Evolutionary conservation across 352 stramenopile genomes (phyloP).

Genomic region (Globisporangium nagaii): DNA sequence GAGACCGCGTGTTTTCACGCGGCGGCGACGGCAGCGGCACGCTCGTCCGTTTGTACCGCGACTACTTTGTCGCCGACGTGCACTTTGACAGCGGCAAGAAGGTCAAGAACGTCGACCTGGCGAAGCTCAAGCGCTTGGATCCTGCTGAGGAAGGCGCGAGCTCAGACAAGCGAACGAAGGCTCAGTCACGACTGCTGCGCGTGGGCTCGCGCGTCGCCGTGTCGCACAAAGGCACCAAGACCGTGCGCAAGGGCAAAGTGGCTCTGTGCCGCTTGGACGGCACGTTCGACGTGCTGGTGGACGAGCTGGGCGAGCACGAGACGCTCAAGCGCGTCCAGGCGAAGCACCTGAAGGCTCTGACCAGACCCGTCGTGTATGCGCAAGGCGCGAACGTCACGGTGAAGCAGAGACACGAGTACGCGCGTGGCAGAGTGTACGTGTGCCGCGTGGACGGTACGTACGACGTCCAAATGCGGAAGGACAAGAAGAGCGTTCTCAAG

Average conservation of each 20-base stretch:
- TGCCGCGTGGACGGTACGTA: constrained; percentile 49
- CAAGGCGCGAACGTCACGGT: constrained; percentile 42
- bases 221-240: constrained; percentile 44
- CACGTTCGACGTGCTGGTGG: constrained; percentile 55
- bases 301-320: constrained; percentile 41
- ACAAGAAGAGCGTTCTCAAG: constrained; percentile 22
- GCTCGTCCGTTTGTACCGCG: constrained; percentile 51
- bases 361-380: constrained; percentile 27
- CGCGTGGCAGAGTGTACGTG: constrained; percentile 31
- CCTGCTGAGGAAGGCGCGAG: not conserved
- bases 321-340: constrained; percentile 31
- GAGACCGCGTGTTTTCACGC: constrained; percentile 40
- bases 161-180: not conserved
- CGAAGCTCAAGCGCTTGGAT: constrained; percentile 22
- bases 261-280: constrained; percentile 42
- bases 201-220: constrained; percentile 34
- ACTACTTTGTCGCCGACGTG: constrained; percentile 67
- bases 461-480: constrained; percentile 31
- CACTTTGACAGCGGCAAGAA: constrained; percentile 58
- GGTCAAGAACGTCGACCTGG: constrained; percentile 56
- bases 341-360: constrained; percentile 14
- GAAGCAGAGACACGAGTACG: constrained; percentile 46
- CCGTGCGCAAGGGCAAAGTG: constrained; percentile 42
- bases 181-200: not conserved
- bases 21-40: constrained; percentile 32